Base-by-base conservation (phyloP, 345 rosid genomes). In the Sisymbrium irio region DNA sequence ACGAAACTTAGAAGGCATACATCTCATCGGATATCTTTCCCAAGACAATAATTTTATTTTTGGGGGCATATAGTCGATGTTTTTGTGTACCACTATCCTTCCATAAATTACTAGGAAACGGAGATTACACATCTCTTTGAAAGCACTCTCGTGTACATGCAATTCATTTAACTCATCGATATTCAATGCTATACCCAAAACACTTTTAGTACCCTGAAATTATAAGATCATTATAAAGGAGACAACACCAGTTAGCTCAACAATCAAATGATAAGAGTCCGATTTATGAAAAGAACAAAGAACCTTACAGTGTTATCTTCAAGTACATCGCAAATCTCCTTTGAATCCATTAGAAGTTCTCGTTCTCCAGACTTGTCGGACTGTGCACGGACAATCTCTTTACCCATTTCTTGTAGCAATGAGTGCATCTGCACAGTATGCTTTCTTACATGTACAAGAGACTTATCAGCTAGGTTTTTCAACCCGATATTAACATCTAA, bases 151-250 rank as follows among this genome's bases (percentile, higher is more conserved):
- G 32, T 14, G 13, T 53, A 77, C 41, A 0, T 0, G 2, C 9
- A 77, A 0, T 9, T 65, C 2, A n/a, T 47, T 6, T 6, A 46
- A 5, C 51, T 6, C 70, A 53, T 25, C 42, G 3, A 39, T 32
- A 22, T 28, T 22, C 64, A 82, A 19, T 5, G 61, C 25, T 33
- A 76, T 54, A 1, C 80, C 82, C 45, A 75, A 13, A n/a, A 79
- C 33, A 3, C 42, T 69, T 11, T 68, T 9, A 3, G 66, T 72
- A 10, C 78, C 82, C 82, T 82, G 40, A 27, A 9, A 47, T n/a
- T 2, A 27, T 0, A 27, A 12, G 15, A 37, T 20, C 18, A 54
- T n/a, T 30, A 0, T 6, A 1, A 4, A 58, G 33, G 33, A 27
- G 30, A 0, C 6, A 44, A 0, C 2, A 1, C 3, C 4, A 2